These are phyloP conservation scores for Coriaria nepalensis DNA, from an alignment of 306 rosid genomes.

Conservation along the genomic window DNA sequence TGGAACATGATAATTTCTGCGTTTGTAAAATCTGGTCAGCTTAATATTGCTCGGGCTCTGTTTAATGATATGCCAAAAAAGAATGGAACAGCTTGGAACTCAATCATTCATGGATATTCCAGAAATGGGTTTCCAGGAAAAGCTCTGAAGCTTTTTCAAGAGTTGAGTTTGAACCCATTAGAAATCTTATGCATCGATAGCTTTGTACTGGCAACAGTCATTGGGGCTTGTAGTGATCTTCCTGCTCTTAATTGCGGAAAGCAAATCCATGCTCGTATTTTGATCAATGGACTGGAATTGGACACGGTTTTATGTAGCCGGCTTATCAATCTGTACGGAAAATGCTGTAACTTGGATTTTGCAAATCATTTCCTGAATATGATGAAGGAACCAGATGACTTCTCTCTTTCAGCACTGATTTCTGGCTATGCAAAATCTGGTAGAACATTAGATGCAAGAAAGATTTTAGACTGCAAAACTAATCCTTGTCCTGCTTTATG, in stretches of 20 bases:
- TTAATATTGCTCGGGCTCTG: constrained; percentile 31
- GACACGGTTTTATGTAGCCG: constrained; percentile 57
- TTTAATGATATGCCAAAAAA: constrained; percentile 50
- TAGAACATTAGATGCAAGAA: constrained; percentile 57
- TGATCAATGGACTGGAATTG: constrained; percentile 33
- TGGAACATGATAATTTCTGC: constrained; percentile 44
- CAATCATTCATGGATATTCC: constrained; percentile 49
- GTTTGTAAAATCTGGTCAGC: no score
- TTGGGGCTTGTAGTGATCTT: constrained; percentile 53
- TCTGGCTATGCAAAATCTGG: constrained; percentile 51
- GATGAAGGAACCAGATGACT: constrained; percentile 55
- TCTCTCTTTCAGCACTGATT: constrained; percentile 63
- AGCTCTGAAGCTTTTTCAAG: constrained; percentile 41
- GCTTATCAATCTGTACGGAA: constrained; percentile 46
- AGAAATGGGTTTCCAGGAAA: constrained; percentile 35
- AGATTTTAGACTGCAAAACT: constrained; percentile 32
- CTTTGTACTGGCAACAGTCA: constrained; percentile 40
- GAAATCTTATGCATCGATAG: constrained; percentile 21
- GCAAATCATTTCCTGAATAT: constrained; percentile 35
- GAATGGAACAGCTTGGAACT: constrained; percentile 48
- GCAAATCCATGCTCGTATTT: constrained; percentile 62
- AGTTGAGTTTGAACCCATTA: constrained; percentile 35
- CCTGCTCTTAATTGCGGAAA: constrained; percentile 46
- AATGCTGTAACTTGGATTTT: constrained; percentile 55
- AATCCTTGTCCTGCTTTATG: constrained; percentile 40